Evolutionary conservation across 768 basidiomycete genomes (phyloP).

Genomic region (Macrolepiota dolichaula): DNA sequence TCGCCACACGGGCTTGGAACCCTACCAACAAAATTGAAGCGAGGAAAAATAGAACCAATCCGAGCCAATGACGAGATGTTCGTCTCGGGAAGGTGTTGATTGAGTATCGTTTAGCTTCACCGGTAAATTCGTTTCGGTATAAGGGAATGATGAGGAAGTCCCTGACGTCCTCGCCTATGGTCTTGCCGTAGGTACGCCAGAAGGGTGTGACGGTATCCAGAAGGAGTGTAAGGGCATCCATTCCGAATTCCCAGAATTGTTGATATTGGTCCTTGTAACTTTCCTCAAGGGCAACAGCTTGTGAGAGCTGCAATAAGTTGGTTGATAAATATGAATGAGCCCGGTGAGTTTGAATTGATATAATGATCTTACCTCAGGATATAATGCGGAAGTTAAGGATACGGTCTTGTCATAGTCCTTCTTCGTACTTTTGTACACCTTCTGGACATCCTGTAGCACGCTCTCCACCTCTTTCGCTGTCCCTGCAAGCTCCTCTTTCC

Average conservation of each 20-base stretch:
- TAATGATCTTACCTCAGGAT: conserved; percentile 60
- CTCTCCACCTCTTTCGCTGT: conserved; percentile 49
- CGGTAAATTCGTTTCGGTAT: conserved; percentile 83
- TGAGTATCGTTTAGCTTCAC: conserved; percentile 65
- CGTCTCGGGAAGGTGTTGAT: conserved; percentile 57
- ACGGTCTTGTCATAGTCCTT: conserved; percentile 60
- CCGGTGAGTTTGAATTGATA: background rate
- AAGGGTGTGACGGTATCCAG: conserved; percentile 76
- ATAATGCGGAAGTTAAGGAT: conserved; percentile 68
- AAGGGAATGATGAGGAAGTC: conserved; percentile 81
- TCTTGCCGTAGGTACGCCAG: conserved; percentile 79
- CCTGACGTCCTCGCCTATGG: conserved; percentile 76
- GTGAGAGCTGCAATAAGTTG: conserved; percentile 50
- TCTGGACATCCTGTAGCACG: conserved; percentile 50
- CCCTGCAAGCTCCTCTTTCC: conserved; percentile 38
- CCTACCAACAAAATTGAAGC: conserved; percentile 44
- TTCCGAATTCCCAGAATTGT: conserved; percentile 77
- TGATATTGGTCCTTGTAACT: conserved; percentile 79
- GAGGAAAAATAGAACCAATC: conserved; percentile 49
- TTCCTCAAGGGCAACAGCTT: conserved; percentile 69
- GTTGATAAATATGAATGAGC: background rate
- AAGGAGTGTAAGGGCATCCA: conserved; percentile 73
- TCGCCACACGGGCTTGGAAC: conserved; percentile 57
- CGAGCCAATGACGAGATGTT: conserved; percentile 67
- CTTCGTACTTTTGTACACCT: conserved; percentile 55